A percentile compares a stretch with the other conserved stretches of the same genome.
These are phyloP conservation scores for Globisporangium echinulatum DNA, from an alignment of 352 stramenopile species.

Conservation along the genomic window DNA sequence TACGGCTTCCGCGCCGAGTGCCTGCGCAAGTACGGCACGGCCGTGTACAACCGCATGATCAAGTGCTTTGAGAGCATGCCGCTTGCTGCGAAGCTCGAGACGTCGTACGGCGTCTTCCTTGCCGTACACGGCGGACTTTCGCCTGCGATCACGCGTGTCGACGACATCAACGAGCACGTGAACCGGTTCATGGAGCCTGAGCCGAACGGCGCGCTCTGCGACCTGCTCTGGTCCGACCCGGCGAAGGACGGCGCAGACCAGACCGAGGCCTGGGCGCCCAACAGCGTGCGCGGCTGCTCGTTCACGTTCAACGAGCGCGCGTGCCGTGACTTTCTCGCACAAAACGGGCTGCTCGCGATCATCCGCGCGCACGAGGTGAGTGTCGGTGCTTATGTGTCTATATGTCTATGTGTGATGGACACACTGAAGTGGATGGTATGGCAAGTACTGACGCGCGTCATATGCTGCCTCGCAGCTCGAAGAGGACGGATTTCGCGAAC, in stretches of 20 bases:
- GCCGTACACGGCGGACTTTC: slow-evolving; percentile 73
- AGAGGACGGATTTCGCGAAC: slow-evolving; percentile 68
- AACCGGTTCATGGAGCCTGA: slow-evolving; percentile 79
- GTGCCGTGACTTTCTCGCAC: slow-evolving; percentile 54
- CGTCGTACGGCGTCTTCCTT: slow-evolving; percentile 50
- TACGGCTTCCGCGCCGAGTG: slow-evolving; percentile 99
- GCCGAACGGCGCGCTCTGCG: slow-evolving; percentile 92
- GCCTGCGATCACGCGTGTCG: slow-evolving; percentile 55
- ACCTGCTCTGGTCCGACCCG: slow-evolving; percentile 99
- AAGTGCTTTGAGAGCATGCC: slow-evolving; percentile 84
- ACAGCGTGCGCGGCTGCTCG: slow-evolving; percentile 66
- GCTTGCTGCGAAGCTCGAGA: slow-evolving; percentile 57
- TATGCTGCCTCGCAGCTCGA: slow-evolving; percentile 26
- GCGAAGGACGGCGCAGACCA: slow-evolving; percentile 72
- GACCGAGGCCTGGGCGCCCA: slow-evolving; percentile 50
- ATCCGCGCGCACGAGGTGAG: slow-evolving; percentile 70
- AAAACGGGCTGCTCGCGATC: slow-evolving; percentile 63
- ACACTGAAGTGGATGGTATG: too few species aligned
- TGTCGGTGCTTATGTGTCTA: background rate
- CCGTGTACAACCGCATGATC: slow-evolving; percentile 76
- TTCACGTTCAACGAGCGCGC: slow-evolving; percentile 75
- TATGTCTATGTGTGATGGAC: too few species aligned
- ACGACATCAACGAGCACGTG: slow-evolving; percentile 70
- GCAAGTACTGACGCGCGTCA: background rate
- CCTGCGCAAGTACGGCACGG: slow-evolving; percentile 63